Base-by-base conservation (phyloP, 2,329 filamentous ascomycete genomes). In the Fusarium sp. region DNA sequence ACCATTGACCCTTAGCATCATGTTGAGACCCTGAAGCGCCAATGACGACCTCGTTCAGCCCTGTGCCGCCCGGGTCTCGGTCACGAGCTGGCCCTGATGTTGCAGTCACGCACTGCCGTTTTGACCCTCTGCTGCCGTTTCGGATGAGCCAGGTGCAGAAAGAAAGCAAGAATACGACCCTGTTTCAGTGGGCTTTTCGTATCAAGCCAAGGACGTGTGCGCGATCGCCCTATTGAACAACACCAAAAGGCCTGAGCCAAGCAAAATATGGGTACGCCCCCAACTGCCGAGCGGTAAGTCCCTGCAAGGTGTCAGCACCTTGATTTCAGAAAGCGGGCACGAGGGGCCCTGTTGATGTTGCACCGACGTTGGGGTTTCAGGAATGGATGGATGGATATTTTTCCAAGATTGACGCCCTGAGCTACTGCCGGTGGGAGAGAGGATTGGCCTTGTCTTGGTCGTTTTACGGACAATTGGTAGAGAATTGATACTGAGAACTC, bases 201-300 rank as follows among this genome's bases (percentile, higher is more conserved):
- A 74, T 71, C 35, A 73, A 40, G 38, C 53, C 53, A 44, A 33
- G 54, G 42, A 35, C 11, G 30, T 52, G 49, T 35, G 49, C 60
- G 56, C 19, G 60, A 49, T 44, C 65, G 49, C 64, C 64, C 52
- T 67, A 66, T 65, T 30, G 30, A 50, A 49, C 43, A 42, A 49
- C 28, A 46, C 40, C 23, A 28, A 28, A 5, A 12, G 33, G 25
- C 33, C 46, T 52, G 16, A 25, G 49, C 49, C 32, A 68, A 50
- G 59, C 64, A 58, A 62, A 60, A 50, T 52, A 44, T 37, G 43
- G 32, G 28, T 32, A 30, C 28, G 28, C 42, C 43, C 47, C 64
- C 52, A 75, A 76, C 69, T 77, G 69, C 75, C 73, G 75, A 76
- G 75, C 69, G 66, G 68, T 59, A 73, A 66, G 56, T 69, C 67